phyloP scores from a whole-genome alignment of 2,329 filamentous ascomycete genomes.

The Bipolaris victoriae region DNA sequence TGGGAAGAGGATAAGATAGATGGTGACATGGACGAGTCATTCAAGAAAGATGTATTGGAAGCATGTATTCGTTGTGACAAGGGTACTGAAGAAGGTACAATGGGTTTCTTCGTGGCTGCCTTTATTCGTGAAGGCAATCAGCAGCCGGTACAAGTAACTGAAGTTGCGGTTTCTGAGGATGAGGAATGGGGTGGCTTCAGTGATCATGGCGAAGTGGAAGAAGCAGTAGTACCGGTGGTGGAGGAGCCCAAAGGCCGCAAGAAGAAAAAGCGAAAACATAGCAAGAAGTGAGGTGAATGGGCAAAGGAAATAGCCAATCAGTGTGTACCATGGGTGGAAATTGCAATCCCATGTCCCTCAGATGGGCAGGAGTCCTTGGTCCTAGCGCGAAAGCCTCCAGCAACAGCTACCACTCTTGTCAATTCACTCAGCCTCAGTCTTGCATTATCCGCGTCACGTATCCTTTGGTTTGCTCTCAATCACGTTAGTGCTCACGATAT shows the following conservation, averaged over 20 bases:
- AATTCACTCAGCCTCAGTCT: background rate
- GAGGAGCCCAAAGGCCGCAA: slow-evolving; percentile 15
- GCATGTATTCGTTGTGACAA: slow-evolving; percentile 83
- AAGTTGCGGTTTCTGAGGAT: slow-evolving; percentile 24
- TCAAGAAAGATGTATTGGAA: slow-evolving; percentile 60
- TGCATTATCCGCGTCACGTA: background rate
- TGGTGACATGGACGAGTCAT: slow-evolving; percentile 50
- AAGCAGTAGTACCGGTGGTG: background rate
- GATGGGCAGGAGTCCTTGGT: background rate
- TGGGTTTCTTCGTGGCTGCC: slow-evolving; percentile 94
- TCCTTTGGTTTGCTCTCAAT: background rate
- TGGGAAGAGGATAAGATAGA: slow-evolving; percentile 50
- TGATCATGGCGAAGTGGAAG: slow-evolving; percentile 35
- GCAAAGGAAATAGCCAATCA: background rate
- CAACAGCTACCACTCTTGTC: background rate
- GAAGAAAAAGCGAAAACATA: slow-evolving; percentile 32
- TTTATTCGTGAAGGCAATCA: slow-evolving; percentile 68
- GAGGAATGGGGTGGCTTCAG: slow-evolving; percentile 55
- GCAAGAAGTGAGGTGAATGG: background rate
- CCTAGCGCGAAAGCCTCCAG: background rate
- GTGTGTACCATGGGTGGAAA: background rate
- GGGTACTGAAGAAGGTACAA: slow-evolving; percentile 80
- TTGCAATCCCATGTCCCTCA: background rate
- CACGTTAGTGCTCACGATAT: background rate
- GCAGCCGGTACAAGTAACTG: slow-evolving; percentile 2